These are phyloP conservation scores for Yamadazyma philogaea DNA, from an alignment of 805 yeast species.

Conservation along the genomic window DNA sequence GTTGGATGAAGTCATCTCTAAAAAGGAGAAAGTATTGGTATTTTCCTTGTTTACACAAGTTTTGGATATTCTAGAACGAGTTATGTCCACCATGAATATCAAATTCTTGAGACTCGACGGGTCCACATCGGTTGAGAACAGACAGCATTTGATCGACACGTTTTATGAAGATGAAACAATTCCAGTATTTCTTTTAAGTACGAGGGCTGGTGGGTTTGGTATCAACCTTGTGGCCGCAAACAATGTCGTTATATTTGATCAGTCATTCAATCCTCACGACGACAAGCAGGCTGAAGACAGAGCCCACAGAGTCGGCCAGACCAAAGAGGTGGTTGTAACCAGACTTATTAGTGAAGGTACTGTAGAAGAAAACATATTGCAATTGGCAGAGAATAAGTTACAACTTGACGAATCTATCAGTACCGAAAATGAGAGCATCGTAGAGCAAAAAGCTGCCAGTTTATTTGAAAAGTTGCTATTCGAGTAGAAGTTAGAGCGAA, in stretches of 20 bases:
- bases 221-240: conserved; percentile 95
- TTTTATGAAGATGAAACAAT: conserved; percentile 79
- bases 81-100: conserved; percentile 59
- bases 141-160: conserved; percentile 88
- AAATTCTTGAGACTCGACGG: conserved; percentile 89
- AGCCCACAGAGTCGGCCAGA: conserved; percentile 96
- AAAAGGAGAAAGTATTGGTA: conserved; percentile 67
- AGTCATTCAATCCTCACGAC: conserved; percentile 96
- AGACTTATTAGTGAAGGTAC: conserved; percentile 71
- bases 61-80: conserved; percentile 79
- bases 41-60: conserved; percentile 93
- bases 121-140: conserved; percentile 84
- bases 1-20: conserved; percentile 52
- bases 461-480: conserved; percentile 50
- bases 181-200: conserved; percentile 83
- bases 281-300: conserved; percentile 98
- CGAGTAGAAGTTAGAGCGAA: conserved; percentile 17
- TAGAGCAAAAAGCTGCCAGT: conserved; percentile 53
- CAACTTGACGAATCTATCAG: conserved; percentile 74
- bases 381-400: conserved; percentile 84
- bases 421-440: conserved; percentile 33
- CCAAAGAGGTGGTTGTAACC: conserved; percentile 73
- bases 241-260: conserved; percentile 86
- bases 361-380: conserved; percentile 85
- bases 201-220: conserved; percentile 99